These are phyloP conservation scores for Blechomonas ayalai DNA, from an alignment of 208 protist species.

Conservation along the genomic window DNA sequence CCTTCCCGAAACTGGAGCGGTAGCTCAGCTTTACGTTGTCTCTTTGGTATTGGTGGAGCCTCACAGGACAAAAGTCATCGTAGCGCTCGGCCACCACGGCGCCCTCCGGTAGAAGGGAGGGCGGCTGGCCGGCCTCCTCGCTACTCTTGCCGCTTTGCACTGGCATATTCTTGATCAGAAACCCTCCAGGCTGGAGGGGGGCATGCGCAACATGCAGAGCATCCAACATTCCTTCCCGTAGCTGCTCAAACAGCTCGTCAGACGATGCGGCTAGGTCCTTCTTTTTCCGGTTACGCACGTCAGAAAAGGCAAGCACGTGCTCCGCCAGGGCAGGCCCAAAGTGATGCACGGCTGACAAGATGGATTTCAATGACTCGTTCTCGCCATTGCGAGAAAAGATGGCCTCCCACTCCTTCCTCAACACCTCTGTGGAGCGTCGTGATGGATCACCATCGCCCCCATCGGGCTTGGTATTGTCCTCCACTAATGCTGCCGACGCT, in stretches of 20 bases:
- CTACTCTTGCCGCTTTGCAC: constrained; percentile 7
- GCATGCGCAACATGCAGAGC: constrained; percentile 39
- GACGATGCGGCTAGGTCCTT: constrained; percentile 13
- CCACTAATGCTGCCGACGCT: too few species aligned
- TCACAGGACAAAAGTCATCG: constrained; percentile 88
- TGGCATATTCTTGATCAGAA: constrained; percentile 28
- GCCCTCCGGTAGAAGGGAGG: neutral
- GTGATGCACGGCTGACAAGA: constrained; percentile 54
- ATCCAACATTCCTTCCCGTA: constrained; percentile 48
- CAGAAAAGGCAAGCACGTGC: constrained; percentile 47
- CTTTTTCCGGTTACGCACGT: constrained; percentile 27
- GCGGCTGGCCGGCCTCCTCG: constrained; percentile 2
- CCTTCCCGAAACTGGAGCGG: constrained; percentile 78
- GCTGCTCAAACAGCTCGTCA: constrained; percentile 22
- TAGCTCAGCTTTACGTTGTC: constrained; percentile 25
- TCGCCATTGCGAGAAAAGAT: constrained; percentile 33
- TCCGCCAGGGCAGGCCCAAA: constrained; percentile 69
- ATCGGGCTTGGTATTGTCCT: too few species aligned
- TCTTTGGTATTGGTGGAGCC: constrained; percentile 74
- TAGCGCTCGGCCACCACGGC: constrained; percentile 37
- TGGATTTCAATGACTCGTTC: constrained; percentile 28
- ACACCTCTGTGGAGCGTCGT: neutral
- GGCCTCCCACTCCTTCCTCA: constrained; percentile 42
- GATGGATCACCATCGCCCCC: too few species aligned
- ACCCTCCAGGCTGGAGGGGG: constrained; percentile 41